Evolutionary conservation across 129 eudicot species (phyloP), one percentile per base, ranked within the genome.

Genomic region (Lactuca saligna): DNA sequence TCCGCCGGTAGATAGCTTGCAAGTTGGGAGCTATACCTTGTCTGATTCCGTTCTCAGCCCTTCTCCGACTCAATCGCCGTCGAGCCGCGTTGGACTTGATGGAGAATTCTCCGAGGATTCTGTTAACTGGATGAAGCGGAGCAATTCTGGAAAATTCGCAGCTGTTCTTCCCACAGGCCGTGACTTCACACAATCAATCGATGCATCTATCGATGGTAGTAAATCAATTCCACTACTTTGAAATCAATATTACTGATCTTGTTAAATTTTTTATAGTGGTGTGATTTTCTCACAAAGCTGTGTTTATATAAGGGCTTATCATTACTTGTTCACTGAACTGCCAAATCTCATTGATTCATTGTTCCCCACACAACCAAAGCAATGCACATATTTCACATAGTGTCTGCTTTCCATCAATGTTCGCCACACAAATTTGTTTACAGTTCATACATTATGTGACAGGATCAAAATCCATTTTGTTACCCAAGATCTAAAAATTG

Each of bases 51-150:
- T 71, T 32, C 75, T 80, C 2, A 84, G 75, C 8, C 63, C 75
- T 8, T 78, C 84, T 3, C 81, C 86, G 31, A 70, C 76, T 13
- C 62, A 65, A 39, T 78, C 87, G 17, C 79, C 84, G 37, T 71
- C 72, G 0, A 73, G 73, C 55, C 17, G 79, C 37, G 38, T 77
- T n/a, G 57, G 71, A 31, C 76, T 73, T 7, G 82, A 82, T 13
- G 80, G 74, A 1, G 88, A 88, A 55, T 82, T 87, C 50, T 84
- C 90, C 0, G 88, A 88, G 82, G 88, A 88, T 17, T 82, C 88
- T 12, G 78, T 42, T 33, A 70, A 71, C 59, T 80, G 83, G 91
- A 70, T 73, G 59, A 79, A 76, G 15, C 62, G 68, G 33, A 60
- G 61, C 20, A 70, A 50, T 64, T 71, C 84, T 12, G 85, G 84